Evolutionary conservation across 495 filamentous ascomycete genomes (phyloP).

Genomic region (Tuber indicum): DNA sequence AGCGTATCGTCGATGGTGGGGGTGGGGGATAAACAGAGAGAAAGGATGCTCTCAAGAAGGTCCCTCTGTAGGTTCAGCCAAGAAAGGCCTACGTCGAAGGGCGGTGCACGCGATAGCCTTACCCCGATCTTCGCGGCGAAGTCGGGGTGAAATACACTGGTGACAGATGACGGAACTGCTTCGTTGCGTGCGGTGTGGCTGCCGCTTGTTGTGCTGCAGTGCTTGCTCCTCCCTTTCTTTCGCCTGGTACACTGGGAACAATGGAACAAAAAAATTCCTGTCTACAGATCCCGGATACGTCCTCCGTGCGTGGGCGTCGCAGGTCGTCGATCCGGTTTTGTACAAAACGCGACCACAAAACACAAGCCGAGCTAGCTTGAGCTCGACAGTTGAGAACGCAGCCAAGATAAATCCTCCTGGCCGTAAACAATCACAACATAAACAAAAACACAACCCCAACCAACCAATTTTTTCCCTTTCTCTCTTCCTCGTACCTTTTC

Average conservation of each 20-base stretch:
- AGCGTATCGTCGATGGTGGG: background rate
- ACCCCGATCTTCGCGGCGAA: conserved; percentile 2
- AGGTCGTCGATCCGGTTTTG: conserved; percentile 30
- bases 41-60: background rate
- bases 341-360: conserved; percentile 28
- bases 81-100: background rate
- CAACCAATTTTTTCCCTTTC: background rate
- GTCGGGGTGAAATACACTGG: background rate
- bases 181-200: background rate
- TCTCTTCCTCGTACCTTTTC: background rate
- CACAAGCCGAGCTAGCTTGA: background rate
- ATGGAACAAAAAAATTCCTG: conserved; percentile 7
- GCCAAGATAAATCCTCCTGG: background rate
- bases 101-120: conserved; percentile 4
- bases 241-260: background rate
- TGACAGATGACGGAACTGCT: conserved; percentile 1
- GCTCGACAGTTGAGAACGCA: background rate
- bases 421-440: background rate
- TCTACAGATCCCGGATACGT: conserved; percentile 38
- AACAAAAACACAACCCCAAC: background rate
- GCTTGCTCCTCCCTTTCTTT: background rate
- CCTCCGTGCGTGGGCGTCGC: conserved; percentile 31
- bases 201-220: background rate
- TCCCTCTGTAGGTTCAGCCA: background rate
- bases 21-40: background rate